Evolutionary conservation across 176 grass and related monocot genomes (phyloP), one percentile per base, ranked within the genome.

Genomic region (Musa acuminata): DNA sequence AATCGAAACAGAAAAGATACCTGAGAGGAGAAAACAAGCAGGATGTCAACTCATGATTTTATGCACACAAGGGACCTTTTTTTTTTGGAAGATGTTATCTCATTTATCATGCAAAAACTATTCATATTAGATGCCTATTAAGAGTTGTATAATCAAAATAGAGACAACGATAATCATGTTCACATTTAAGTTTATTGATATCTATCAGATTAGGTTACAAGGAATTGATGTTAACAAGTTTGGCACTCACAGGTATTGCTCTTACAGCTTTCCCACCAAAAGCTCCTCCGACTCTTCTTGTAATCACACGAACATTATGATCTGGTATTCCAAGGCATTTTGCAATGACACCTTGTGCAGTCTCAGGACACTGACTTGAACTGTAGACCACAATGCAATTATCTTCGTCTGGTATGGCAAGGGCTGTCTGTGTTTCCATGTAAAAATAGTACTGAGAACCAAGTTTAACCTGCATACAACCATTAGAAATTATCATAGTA

Each of bases 391-490:
- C 84, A 12, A 96, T 85, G 35, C 92, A 92, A 48, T 89, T 89
- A 75, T 96, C 89, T 81, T 96, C 92, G 26, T 96, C 92, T 13
- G 92, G 92, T 52, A 96, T 78, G 53, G 89, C 92, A 48, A 96
- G 54, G 0, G 84, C 78, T 4, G 66, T 71, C 21, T 96, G 89
- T 1, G 92, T 88, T 58, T 96, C 92, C 84, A 96, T 80, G 78
- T 96, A 96, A 75, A 96, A 96, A 69, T 80, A 89, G 52, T 96
- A 96, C 14, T 96, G 89, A 22, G 89, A 92, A 77, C 80, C 89
- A 77, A 96, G 86, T 51, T 87, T 89, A 80, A 96, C 89, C 89
- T 96, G 68, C 54, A 74, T 75, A 2, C 67, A 51, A 25, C 50
- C 52, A 21, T 48, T 21, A 49, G 57, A 21, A 67, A 55, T 43